Base-by-base conservation (phyloP, 2,329 filamentous ascomycete species). In the Simplicillium aogashimaense region DNA sequence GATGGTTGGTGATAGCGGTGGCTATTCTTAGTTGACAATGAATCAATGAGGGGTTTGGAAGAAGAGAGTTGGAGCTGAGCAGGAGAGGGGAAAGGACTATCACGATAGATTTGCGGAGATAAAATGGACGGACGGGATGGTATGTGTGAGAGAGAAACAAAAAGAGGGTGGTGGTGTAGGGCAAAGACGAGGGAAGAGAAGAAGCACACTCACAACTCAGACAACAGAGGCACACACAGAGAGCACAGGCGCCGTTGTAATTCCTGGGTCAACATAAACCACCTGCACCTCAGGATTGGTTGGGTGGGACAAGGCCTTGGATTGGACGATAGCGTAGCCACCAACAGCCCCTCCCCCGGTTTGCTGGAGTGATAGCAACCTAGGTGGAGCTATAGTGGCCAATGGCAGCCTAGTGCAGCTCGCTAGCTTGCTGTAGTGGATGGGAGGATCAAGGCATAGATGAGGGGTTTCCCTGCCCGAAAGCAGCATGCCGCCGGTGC, bases 301-400 rank as follows among this genome's bases (percentile, higher is more conserved):
- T 38, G 40, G 40, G 40, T 36, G 34, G 32, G 31, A 32, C 33
- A 39, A 39, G 31, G 38, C 37, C 18, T 15, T 40, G 38, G 42
- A 43, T 43, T 43, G 42, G 42, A 35, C 38, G 42, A 43, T 40
- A 43, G 37, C 35, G 39, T 39, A 44, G 42, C 42, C 38, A 41
- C 42, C 14, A 16, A 29, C 36, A 28, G 17, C 15, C 35, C 30
- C 30, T 32, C 30, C 30, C 30, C 30, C 30, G 13, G 30, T 13
- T 15, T 12, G 6, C 30, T 15, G 30, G 20, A 25, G 20, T 25
- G 20, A 25, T 25, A 25, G 20, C 20, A 9, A 25, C 20, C 20
- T 6, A 9, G 20, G 20, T 25, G 20, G 20, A 25, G 20, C 20
- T 5, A 25, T 9, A 25, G 20, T 9, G 20, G 20, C 20, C 20